Evolutionary conservation across 2,329 filamentous ascomycete species (phyloP), one percentile per base, ranked within the genome.

Genomic region (Cladophialophora immunda): DNA sequence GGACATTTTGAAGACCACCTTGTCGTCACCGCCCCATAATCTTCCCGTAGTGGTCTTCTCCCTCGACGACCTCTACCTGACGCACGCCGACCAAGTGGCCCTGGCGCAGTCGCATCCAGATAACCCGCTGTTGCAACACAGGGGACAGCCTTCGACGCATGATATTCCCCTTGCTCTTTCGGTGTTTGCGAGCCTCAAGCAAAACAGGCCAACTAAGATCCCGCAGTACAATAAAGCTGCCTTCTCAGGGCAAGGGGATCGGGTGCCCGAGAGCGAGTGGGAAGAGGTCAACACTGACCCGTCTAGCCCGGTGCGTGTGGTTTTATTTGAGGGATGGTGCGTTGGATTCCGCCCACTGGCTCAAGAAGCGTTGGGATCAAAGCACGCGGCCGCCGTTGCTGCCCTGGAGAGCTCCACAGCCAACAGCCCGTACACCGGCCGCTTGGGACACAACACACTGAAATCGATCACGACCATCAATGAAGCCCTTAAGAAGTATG

Each of bases 291-390:
- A 83, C 66, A 62, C 62, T 67, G 22, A 79, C 3, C 76, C 72
- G 1, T 67, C 79, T 34, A 59, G 74, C 9, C 76, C 73, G 47
- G 73, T 87, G 1, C 83, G 85, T 59, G 87, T 94, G 6, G 85
- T 97, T 25, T 87, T 97, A 59, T 89, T 97, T 70, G 93, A 97
- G 78, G 93, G 94, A 19, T 97, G 93, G 94, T 95, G 91, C 77
- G 88, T 97, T 13, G 94, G 93, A 2, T 97, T 97, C 80, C 87
- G 89, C 5, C 78, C 90, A 0, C 78, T 94, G 13, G 73, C 80
- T n/a, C 82, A 85, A 4, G 76, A 87, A 3, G 82, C 84, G 30
- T 76, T 88, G 3, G 83, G 83, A 72, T 81, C 82, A 75, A 85
- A 84, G 68, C 87, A 86, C 77, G 79, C 81, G 60, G 79, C 79